These are phyloP conservation scores for Lodderomyces margitis DNA, from an alignment of 1,139 yeast species.

Conservation along the genomic window DNA sequence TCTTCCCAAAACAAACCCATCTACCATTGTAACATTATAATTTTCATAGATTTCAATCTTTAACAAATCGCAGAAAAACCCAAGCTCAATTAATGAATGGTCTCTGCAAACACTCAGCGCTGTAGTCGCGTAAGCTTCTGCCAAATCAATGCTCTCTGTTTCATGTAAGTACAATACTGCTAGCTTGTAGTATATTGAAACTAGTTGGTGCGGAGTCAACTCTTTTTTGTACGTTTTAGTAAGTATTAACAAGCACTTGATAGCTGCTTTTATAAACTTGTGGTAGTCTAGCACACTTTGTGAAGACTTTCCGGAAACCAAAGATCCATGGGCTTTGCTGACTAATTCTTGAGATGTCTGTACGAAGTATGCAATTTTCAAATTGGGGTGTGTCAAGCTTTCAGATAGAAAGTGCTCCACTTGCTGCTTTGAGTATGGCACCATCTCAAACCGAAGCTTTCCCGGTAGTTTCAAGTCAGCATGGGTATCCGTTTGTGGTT, in stretches of 20 bases:
- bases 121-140: conserved; percentile 38
- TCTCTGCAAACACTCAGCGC: conserved; percentile 35
- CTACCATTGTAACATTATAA: conserved; percentile 22
- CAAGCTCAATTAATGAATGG: conserved; percentile 22
- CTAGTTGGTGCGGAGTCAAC: conserved; percentile 31
- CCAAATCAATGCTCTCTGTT: conserved; percentile 37
- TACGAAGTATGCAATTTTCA: conserved; percentile 3
- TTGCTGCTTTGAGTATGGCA: neutral
- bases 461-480: neutral
- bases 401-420: neutral
- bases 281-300: conserved; percentile 28
- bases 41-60: conserved; percentile 32
- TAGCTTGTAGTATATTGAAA: conserved; percentile 31
- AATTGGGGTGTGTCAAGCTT: neutral
- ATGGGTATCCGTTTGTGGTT: neutral
- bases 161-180: conserved; percentile 39
- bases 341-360: conserved; percentile 10
- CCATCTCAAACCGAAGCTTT: neutral
- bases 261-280: conserved; percentile 35
- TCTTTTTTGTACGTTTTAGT: conserved; percentile 23
- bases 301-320: conserved; percentile 16
- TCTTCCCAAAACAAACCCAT: conserved; percentile 28
- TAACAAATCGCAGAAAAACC: conserved; percentile 32
- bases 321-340: conserved; percentile 23
- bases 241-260: conserved; percentile 36